Base-by-base conservation (phyloP, 169 alveolate species). In the Plasmodium berghei region DNA sequence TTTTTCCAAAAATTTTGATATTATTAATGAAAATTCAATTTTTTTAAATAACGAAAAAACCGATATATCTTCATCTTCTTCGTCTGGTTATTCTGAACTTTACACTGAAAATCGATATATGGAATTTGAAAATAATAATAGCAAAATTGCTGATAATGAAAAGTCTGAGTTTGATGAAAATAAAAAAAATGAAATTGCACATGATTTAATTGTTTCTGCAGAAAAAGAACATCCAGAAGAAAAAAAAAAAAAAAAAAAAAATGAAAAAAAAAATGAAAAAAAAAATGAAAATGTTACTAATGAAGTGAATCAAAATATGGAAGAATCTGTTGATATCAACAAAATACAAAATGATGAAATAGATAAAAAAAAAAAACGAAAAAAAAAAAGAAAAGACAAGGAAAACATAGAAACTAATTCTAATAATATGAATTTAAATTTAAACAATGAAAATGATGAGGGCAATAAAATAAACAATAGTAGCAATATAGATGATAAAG, bases 1-100 rank as follows among this genome's bases (percentile, higher is more conserved):
- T 77, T 77, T 63, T n/a, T 77, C 89, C 9, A 49, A 64, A 77
- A 77, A 58, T 77, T 77, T 77, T 77, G 34, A 63, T 22, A 46
- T 77, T 10, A 42, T 22, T 26, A 66, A 77, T 64, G 89, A 77
- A 64, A 77, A 26, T 48, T 77, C 26, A 48, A 8, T 74, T 74
- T 49, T 40, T 22, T 42, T 16, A 26, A 42, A 77, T 63, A 67
- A 64, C 12, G 77, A 52, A 9, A 70, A 75, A 45, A 61, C 22
- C 45, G 73, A 59, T 16, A 55, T 54, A 16, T 73, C 70, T 2
- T 73, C 87, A 2, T 42, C 67, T 24, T 74, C 74, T 2, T 74
- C 88, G 45, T 77, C 89, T 42, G 18, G 14, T 64, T 73, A 34
- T 34, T 42, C 61, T 59, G 87, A 73, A 56, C 9, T 73, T 16